Conservation (phyloP, 192 early-diverging fungal genomes). For the Gryganskiella cystojenkinii region DNA sequence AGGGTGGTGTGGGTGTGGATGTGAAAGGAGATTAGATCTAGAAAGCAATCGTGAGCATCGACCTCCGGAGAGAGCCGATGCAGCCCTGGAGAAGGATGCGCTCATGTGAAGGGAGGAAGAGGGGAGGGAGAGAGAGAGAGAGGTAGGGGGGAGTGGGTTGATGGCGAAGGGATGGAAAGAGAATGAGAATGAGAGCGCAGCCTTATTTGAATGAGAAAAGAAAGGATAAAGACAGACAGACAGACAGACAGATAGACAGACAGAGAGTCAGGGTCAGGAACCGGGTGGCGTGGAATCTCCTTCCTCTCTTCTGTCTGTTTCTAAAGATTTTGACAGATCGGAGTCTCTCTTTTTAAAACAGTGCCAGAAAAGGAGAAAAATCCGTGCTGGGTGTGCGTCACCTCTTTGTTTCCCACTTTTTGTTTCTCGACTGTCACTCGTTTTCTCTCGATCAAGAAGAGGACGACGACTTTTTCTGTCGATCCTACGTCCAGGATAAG, state of each 20-base stretch:
- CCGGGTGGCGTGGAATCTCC: too few relatives aligned
- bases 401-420: too few relatives aligned
- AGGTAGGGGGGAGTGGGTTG: neutral
- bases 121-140: neutral
- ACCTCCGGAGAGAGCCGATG: slow-evolving; percentile 7
- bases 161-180: slow-evolving; percentile 1
- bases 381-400: too few relatives aligned
- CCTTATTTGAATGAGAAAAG: neutral
- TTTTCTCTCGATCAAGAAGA: too few relatives aligned
- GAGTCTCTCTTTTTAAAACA: too few relatives aligned
- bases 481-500: too few relatives aligned
- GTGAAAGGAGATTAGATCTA: neutral
- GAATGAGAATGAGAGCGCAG: neutral
- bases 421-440: too few relatives aligned
- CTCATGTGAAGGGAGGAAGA: slow-evolving; percentile 20
- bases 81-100: slow-evolving; percentile 26
- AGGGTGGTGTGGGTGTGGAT: neutral
- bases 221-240: neutral
- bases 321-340: too few relatives aligned
- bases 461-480: too few relatives aligned
- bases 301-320: too few relatives aligned
- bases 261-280: too few relatives aligned
- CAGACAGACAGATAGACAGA: neutral
- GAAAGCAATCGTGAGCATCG: neutral
- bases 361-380: too few relatives aligned